phyloP scores from a whole-genome alignment of 192 early-diverging fungal genomes.

The Physocladia obscura region DNA sequence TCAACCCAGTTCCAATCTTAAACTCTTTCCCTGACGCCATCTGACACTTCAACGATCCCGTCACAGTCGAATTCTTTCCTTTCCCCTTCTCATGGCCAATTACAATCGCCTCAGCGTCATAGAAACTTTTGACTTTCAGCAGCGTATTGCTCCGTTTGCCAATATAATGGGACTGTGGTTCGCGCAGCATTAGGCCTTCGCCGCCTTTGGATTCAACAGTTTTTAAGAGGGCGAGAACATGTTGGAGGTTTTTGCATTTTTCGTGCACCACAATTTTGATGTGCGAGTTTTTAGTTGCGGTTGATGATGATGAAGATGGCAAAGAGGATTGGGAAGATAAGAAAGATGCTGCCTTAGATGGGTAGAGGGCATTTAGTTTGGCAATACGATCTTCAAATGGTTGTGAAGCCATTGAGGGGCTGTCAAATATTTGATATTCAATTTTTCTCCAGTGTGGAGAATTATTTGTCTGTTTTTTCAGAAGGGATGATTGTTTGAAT shows the following conservation, averaged over 20 bases:
- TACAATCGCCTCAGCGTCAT: slow-evolving; percentile 72
- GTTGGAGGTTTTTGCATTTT: slow-evolving; percentile 38
- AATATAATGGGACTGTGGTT: slow-evolving; percentile 37
- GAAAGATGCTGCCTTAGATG: no score
- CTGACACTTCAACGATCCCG: slow-evolving; percentile 58
- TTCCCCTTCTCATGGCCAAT: slow-evolving; percentile 51
- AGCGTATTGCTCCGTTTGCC: slow-evolving; percentile 53
- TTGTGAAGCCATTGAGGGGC: slow-evolving; percentile 43
- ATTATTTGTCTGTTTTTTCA: slow-evolving; percentile 35
- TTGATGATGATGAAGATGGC: neutral
- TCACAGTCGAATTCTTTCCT: slow-evolving; percentile 55
- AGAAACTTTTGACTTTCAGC: slow-evolving; percentile 71
- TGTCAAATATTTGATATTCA: slow-evolving; percentile 65
- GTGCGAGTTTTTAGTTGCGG: neutral
- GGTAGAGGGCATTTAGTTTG: slow-evolving; percentile 44
- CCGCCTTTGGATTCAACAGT: slow-evolving; percentile 60
- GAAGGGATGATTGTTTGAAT: neutral
- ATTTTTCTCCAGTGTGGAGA: slow-evolving; percentile 51
- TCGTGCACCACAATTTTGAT: slow-evolving; percentile 52
- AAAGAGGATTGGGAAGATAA: neutral
- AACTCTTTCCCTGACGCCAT: slow-evolving; percentile 67
- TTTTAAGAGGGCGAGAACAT: slow-evolving; percentile 51
- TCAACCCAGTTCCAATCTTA: slow-evolving; percentile 68
- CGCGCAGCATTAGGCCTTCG: slow-evolving; percentile 70
- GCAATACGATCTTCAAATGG: slow-evolving; percentile 56